Evolutionary conservation across 257 asterid species (phyloP).

Genomic region (Solanum chaucha): DNA sequence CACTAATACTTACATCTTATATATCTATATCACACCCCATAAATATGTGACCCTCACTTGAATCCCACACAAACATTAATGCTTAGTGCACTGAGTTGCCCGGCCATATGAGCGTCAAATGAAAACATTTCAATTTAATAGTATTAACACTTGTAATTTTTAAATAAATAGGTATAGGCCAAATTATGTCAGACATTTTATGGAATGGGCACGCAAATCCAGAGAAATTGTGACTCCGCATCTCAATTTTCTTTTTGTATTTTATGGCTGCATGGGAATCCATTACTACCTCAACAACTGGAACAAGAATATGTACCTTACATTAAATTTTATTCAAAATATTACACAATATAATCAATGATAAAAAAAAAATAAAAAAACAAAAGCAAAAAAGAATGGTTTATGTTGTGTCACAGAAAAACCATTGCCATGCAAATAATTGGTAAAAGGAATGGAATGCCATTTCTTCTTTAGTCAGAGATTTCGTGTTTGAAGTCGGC

Average conservation of each 20-base stretch:
- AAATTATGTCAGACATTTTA: background rate
- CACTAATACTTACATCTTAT: background rate
- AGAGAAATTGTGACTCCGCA: background rate
- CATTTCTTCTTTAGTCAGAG: background rate
- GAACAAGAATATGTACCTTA: background rate
- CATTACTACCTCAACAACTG: background rate
- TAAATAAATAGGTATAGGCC: background rate
- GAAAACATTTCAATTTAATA: background rate
- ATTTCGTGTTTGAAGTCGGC: background rate
- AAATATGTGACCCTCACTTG: background rate
- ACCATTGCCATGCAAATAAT: background rate
- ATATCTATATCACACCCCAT: background rate
- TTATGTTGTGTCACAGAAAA: background rate
- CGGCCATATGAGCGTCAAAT: background rate
- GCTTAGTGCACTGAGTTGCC: rapidly evolving
- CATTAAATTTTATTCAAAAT: background rate
- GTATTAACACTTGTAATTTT: background rate
- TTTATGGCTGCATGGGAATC: background rate
- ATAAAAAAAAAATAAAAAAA: background rate
- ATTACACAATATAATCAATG: background rate
- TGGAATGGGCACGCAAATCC: background rate
- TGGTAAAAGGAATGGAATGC: background rate
- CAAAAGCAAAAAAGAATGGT: background rate
- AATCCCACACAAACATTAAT: no score
- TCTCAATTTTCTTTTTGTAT: background rate